Conservation (phyloP, 1,284 basidiomycete species). For the Puccinia novopanici region DNA sequence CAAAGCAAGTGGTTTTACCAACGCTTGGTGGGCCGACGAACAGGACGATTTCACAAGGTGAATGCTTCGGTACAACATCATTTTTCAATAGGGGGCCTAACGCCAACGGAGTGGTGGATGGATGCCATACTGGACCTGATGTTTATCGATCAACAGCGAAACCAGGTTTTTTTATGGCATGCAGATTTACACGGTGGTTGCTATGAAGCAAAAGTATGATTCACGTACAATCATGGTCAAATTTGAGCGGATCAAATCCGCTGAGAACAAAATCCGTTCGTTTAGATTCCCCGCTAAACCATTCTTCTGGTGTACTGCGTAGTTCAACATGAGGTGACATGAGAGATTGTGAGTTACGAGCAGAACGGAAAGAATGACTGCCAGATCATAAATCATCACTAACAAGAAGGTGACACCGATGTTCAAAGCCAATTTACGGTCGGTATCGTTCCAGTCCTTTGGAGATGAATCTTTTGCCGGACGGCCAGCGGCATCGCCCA, state of each 20-base stretch:
- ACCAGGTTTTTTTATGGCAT: no score
- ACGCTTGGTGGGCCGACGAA: slow-evolving; percentile 85
- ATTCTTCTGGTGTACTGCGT: slow-evolving; percentile 66
- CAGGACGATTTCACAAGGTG: slow-evolving; percentile 67
- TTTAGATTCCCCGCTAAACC: slow-evolving; percentile 69
- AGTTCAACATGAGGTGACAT: not conserved
- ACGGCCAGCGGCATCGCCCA: slow-evolving; percentile 88
- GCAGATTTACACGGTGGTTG: not conserved
- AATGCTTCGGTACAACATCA: slow-evolving; percentile 52
- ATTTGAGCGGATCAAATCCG: slow-evolving; percentile 64
- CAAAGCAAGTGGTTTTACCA: slow-evolving; percentile 82
- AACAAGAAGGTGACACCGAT: slow-evolving; percentile 19
- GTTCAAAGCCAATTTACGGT: slow-evolving; percentile 60
- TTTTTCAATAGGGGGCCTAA: slow-evolving; percentile 52
- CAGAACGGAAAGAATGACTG: slow-evolving; percentile 58
- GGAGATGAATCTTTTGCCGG: slow-evolving; percentile 54
- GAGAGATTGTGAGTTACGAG: slow-evolving; percentile 49
- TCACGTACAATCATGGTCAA: slow-evolving; percentile 46
- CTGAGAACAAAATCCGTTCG: slow-evolving; percentile 62
- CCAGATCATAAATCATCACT: not conserved
- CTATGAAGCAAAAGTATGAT: not conserved
- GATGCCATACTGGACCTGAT: slow-evolving; percentile 68
- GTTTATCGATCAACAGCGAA: not conserved
- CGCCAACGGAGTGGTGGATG: slow-evolving; percentile 67
- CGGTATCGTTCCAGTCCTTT: slow-evolving; percentile 73